Evolutionary conservation across 805 yeast species (phyloP).

Genomic region (Blastobotrys parvus): DNA sequence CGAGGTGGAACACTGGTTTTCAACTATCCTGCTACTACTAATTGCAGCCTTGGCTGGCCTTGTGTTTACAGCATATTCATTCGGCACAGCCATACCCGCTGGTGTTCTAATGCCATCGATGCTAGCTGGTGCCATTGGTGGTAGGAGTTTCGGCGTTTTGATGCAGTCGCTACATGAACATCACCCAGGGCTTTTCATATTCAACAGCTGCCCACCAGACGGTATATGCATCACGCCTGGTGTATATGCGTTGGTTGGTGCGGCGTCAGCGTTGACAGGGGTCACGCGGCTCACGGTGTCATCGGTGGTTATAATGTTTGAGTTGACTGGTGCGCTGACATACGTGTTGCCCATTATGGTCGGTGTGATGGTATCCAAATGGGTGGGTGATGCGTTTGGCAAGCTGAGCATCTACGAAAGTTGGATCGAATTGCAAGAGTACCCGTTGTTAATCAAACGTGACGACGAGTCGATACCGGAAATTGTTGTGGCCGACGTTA

Average conservation of each 20-base stretch:
- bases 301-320: conserved; percentile 73
- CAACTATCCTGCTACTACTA: conserved; percentile 24
- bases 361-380: conserved; percentile 66
- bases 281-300: conserved; percentile 73
- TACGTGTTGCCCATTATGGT: conserved; percentile 82
- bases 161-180: conserved; percentile 43
- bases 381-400: conserved; percentile 56
- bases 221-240: conserved; percentile 68
- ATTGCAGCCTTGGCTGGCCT: conserved; percentile 44
- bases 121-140: conserved; percentile 95
- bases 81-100: conserved; percentile 76
- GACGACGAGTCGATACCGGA: conserved; percentile 35
- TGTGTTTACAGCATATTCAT: conserved; percentile 56
- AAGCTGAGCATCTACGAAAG: conserved; percentile 55
- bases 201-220: conserved; percentile 36
- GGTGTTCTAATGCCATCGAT: conserved; percentile 95
- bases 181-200: conserved; percentile 28
- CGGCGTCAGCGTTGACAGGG: conserved; percentile 75
- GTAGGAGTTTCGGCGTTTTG: conserved; percentile 73
- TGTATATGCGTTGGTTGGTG: conserved; percentile 82
- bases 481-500: conserved; percentile 27
- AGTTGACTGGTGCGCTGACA: conserved; percentile 76
- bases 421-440: conserved; percentile 38
- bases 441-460: conserved; percentile 37
- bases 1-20: conserved; percentile 15